Base-by-base conservation (phyloP, 75 land plant genomes). In the Cupressus sempervirens region DNA sequence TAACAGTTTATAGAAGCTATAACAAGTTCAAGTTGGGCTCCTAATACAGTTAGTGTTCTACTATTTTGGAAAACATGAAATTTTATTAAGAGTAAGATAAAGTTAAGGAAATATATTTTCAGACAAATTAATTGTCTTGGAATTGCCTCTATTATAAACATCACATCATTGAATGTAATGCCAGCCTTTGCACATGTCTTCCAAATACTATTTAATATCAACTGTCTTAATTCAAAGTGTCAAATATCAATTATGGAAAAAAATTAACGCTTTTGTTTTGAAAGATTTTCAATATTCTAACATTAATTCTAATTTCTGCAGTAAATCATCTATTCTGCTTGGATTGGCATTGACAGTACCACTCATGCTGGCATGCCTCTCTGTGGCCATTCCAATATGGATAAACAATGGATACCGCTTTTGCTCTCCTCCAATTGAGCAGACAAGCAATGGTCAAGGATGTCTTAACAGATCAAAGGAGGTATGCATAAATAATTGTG, bases 291-390 rank as follows among this genome's bases (percentile, higher is more conserved):
- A 11, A 32, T 32, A 10, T 72, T 34, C 74, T 72, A 72, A 72
- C 32, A 32, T 50, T 14, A 26, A 26, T 35, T 18, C 40, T 45
- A 16, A 82, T 30, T 18, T 85, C 30, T 84, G 91, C 92, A 98
- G 99, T 93, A 98, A 98, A 85, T 98, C 99, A 54, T 98, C 99
- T 23, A 94, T 98, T 79, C 86, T 98, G 76, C 92, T 97, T 54
- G 99, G 94, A 12, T 84, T 98, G 76, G 94, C 99, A 73, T 87
- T 98, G 86, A 94, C 99, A 65, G 89, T 96, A 11, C 99, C 99
- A n/a, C 91, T 96, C 9, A 94, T 98, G 91, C 91, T 92, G 54
- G 95, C 91, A 30, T 93, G 94, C 84, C 94, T 98, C 58, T 89
- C 99, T 79, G 85, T 98, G 68, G 93, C 94, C 2, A 82, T 98